These are phyloP conservation scores for Globisporangium cederbergense DNA, from an alignment of 352 stramenopile genomes.

Conservation along the genomic window DNA sequence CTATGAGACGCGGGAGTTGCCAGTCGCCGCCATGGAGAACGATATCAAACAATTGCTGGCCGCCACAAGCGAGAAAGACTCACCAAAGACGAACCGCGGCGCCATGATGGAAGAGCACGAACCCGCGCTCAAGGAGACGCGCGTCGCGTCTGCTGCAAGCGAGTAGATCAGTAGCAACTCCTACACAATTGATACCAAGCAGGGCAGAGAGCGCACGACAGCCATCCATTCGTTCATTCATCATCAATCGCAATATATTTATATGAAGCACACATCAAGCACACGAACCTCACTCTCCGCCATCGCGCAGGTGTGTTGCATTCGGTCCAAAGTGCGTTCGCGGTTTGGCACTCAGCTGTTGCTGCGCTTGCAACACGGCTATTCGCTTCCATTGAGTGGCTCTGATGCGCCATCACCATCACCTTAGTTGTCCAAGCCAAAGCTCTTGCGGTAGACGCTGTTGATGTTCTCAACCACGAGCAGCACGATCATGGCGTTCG, in stretches of 20 bases:
- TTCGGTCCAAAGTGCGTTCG: neutral
- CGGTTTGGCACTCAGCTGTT: neutral
- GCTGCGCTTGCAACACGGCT: neutral
- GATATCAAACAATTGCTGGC: slow-evolving; percentile 33
- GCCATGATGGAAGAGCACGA: neutral
- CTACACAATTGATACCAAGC: neutral
- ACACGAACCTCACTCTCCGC: neutral
- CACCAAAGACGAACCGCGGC: slow-evolving; percentile 1
- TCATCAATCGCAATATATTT: slow-evolving; percentile 18
- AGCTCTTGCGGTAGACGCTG: slow-evolving; percentile 70
- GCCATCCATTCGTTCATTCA: neutral
- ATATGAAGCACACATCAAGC: slow-evolving; percentile 10
- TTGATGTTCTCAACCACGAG: slow-evolving; percentile 97
- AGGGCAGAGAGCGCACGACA: neutral
- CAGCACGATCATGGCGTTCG: slow-evolving; percentile 99
- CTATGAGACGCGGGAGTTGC: slow-evolving; percentile 33
- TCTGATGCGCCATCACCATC: neutral
- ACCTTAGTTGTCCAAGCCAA: slow-evolving; percentile 33
- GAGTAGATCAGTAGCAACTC: neutral
- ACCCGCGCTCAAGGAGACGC: neutral
- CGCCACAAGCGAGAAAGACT: neutral
- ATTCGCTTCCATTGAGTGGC: neutral
- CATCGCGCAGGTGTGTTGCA: neutral
- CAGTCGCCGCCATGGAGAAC: slow-evolving; percentile 30
- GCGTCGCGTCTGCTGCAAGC: neutral